Evolutionary conservation across 148 eudicot species (phyloP).

Genomic region (Spergularia marina): DNA sequence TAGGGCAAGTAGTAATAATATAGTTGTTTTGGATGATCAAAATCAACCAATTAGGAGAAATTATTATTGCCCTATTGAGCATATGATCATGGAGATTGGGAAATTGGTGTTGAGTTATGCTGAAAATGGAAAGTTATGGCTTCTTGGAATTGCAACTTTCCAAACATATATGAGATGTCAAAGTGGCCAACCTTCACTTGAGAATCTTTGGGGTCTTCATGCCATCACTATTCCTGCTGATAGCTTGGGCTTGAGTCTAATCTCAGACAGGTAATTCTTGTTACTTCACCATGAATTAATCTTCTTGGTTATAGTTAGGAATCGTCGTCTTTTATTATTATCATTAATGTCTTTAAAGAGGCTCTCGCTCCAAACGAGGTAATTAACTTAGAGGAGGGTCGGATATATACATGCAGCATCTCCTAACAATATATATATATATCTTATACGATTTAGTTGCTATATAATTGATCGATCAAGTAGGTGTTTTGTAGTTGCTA

Average conservation of each 20-base stretch:
- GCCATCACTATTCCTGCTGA: conserved; percentile 63
- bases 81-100: conserved; percentile 63
- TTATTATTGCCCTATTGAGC: conserved; percentile 70
- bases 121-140: conserved; percentile 55
- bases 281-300: background rate
- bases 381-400: too few species aligned
- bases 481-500: background rate
- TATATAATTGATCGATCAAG: too few species aligned
- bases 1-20: conserved; percentile 31
- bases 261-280: conserved; percentile 52
- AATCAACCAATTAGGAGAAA: conserved; percentile 27
- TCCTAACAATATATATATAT: too few species aligned
- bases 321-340: background rate
- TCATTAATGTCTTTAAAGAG: too few species aligned
- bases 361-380: too few species aligned
- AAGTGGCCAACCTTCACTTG: conserved; percentile 52
- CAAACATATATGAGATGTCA: conserved; percentile 72
- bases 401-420: too few species aligned
- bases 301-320: background rate
- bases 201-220: conserved; percentile 65
- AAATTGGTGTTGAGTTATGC: conserved; percentile 40
- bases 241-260: conserved; percentile 59
- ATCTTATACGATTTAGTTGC: too few species aligned
- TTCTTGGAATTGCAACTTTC: conserved; percentile 71
- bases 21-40: conserved; percentile 10